phyloP scores from a whole-genome alignment of 1,284 basidiomycete genomes.

The Anthracocystis setariae region DNA sequence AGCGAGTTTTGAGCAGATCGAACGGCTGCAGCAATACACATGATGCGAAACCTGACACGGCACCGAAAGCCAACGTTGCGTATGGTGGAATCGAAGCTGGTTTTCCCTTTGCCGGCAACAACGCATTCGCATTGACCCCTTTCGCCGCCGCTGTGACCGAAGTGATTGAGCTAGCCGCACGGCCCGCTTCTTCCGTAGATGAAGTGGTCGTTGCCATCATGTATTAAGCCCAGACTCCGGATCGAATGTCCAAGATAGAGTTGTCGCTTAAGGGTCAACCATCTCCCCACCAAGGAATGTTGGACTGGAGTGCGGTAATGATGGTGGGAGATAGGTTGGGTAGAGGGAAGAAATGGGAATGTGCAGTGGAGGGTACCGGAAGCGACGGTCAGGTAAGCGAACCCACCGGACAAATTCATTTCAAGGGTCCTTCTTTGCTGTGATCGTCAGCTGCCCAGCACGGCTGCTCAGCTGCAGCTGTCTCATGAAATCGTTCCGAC shows the following conservation, averaged over 20 bases:
- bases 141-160: too few species aligned
- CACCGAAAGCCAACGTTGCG: slow-evolving; percentile 62
- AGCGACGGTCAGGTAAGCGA: slow-evolving; percentile 21
- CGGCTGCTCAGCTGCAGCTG: slow-evolving; percentile 2
- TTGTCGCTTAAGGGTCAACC: not conserved
- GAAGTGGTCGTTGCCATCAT: not conserved
- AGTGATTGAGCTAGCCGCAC: slow-evolving; percentile 4
- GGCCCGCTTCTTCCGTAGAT: slow-evolving; percentile 7
- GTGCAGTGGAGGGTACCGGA: slow-evolving; percentile 12
- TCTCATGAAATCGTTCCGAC: slow-evolving; percentile 7
- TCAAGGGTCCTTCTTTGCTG: slow-evolving; percentile 19
- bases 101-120: not conserved
- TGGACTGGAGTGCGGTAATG: not conserved
- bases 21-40: slow-evolving; percentile 66
- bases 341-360: not conserved
- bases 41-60: slow-evolving; percentile 60
- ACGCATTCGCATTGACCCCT: too few species aligned
- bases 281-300: too few species aligned
- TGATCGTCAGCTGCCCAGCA: slow-evolving; percentile 29
- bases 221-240: not conserved
- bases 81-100: slow-evolving; percentile 46
- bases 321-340: not conserved
- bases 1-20: slow-evolving; percentile 65
- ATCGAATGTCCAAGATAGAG: not conserved
- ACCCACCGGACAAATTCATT: not conserved